Base-by-base conservation (phyloP, 345 rosid species). In the Reutealis trisperma region DNA sequence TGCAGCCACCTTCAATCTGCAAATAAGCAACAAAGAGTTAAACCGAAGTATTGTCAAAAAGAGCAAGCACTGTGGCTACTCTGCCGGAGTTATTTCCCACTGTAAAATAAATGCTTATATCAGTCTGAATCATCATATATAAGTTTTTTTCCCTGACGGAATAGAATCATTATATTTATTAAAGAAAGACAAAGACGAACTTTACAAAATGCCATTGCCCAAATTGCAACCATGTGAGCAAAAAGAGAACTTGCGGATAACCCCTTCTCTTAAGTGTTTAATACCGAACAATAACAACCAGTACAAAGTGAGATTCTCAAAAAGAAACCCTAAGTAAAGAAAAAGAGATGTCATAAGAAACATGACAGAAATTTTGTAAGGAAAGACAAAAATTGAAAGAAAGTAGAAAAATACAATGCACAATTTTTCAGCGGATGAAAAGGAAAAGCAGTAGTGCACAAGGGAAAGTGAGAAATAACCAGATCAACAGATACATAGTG, bases 1-100 rank as follows among this genome's bases (percentile, higher is more conserved):
- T 78, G 82, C 87, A 79, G 12, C 87, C 98, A 81, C 98, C 98
- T 90, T 94, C 98, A 79, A 94, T 89, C 98, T 93, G 81, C 27
- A 78, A 84, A 81, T 13, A 67, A 64, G 44, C n/a, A 76, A 62
- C 27, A 69, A 78, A 70, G 49, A 70, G 14, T 42, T 21, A 47
- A 60, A 22, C 13, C 65, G 14, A 58, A 42, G 12, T 9, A 34
- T 52, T 7, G 30, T 13, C 16, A 24, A 77, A 1, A 25, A 63
- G 4, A 71, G 8, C 16, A 14, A 66, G 13, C 13, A 13, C 15
- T 49, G 54, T 15, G 15, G 54, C 54, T 12, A 49, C 13, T 49
- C 18, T 49, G 51, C 22, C 0, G 63, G 32, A 34, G 37, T 34
- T 34, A 34, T 34, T 34, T 34, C 37, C 37, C 37, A 27, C 1